Conservation (phyloP, 2,329 filamentous ascomycete genomes). For the Cordyceps cicadae region DNA sequence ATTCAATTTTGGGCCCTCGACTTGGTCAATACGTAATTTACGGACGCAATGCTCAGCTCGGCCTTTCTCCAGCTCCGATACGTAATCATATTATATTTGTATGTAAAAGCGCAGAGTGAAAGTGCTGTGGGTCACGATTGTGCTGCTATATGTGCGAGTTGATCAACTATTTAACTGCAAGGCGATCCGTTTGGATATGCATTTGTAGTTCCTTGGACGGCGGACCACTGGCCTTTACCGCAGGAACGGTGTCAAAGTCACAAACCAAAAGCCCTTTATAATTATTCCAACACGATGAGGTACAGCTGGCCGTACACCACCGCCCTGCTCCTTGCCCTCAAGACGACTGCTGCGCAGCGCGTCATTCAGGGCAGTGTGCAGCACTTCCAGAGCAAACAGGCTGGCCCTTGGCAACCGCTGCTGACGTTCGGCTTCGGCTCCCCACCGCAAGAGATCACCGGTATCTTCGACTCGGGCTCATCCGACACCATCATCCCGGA, state of each 20-base stretch:
- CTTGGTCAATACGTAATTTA: background rate
- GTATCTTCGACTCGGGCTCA: conserved; percentile 5
- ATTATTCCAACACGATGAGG: background rate
- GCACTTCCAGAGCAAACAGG: background rate
- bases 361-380: conserved; percentile 6
- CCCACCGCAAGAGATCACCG: background rate
- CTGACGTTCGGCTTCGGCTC: background rate
- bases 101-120: too few species aligned
- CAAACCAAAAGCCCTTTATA: background rate
- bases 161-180: too few species aligned
- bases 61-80: background rate
- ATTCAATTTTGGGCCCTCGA: background rate
- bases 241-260: background rate
- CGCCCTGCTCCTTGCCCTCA: background rate
- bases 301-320: background rate
- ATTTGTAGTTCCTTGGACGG: too few species aligned
- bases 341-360: background rate
- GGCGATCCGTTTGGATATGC: too few species aligned
- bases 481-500: conserved; percentile 4
- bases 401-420: conserved; percentile 4
- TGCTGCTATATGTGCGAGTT: too few species aligned
- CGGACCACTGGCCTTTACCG: background rate
- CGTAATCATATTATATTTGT: background rate
- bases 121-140: too few species aligned
- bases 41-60: conserved; percentile 2